Conservation (phyloP, 2,329 filamentous ascomycete genomes). For the Aspergillus pseudoviridinutans region DNA sequence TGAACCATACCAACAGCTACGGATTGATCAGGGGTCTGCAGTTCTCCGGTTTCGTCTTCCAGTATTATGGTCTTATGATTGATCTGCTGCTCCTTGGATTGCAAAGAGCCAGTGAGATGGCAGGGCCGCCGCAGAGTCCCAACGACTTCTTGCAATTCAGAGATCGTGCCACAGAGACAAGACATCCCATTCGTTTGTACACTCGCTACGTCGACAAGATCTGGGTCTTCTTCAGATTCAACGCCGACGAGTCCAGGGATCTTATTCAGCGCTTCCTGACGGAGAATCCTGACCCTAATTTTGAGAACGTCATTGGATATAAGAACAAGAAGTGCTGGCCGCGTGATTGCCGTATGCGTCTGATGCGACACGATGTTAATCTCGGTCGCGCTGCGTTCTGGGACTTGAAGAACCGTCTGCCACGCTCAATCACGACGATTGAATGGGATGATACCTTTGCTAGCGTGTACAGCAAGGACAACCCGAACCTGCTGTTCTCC, state of each 20-base stretch:
- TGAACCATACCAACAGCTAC: constrained; percentile 99
- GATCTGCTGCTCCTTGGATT: constrained; percentile 88
- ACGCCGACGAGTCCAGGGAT: constrained; percentile 88
- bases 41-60: constrained; percentile 98
- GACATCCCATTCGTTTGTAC: constrained; percentile 95
- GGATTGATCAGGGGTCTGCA: constrained; percentile 97
- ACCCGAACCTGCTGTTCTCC: constrained; percentile 92
- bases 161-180: constrained; percentile 84
- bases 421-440: constrained; percentile 90
- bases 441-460: constrained; percentile 99
- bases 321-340: constrained; percentile 99
- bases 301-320: constrained; percentile 98
- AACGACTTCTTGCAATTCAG: constrained; percentile 98
- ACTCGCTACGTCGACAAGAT: constrained; percentile 97
- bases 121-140: constrained; percentile 84
- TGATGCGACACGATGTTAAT: constrained; percentile 99
- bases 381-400: constrained; percentile 96
- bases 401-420: constrained; percentile 96
- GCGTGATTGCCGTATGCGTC: constrained; percentile 90
- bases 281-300: constrained; percentile 97
- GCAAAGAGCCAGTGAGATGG: constrained; percentile 96
- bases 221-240: constrained; percentile 95
- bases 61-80: constrained; percentile 94
- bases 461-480: constrained; percentile 96
- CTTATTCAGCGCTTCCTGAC: constrained; percentile 97